Conservation (phyloP, 225 moss, liverwort and hornwort species). For the Pseudisothecium myosuroides region DNA sequence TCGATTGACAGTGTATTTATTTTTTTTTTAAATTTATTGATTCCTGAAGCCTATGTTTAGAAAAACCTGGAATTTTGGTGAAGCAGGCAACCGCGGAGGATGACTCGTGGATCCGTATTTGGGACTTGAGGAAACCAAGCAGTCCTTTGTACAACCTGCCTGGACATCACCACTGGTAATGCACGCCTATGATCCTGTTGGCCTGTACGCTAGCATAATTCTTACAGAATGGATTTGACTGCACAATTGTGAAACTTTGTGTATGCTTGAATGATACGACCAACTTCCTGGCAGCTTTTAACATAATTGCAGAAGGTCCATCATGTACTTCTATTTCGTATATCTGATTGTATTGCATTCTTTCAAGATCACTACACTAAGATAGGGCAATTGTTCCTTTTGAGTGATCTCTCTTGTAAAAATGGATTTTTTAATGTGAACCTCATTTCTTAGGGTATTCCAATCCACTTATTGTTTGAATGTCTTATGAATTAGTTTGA, state of each 20-base stretch:
- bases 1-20: neutral
- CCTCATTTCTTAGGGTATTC: neutral
- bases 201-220: neutral
- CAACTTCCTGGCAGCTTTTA: neutral
- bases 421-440: neutral
- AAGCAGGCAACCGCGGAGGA: constrained; percentile 64
- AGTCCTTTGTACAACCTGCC: constrained; percentile 52
- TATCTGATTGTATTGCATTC: neutral
- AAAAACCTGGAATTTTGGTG: neutral
- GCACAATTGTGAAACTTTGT: neutral
- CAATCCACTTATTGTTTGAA: neutral
- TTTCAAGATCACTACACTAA: neutral
- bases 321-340: neutral
- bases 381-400: neutral
- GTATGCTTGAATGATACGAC: neutral
- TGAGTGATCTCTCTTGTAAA: neutral
- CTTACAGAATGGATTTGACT: neutral
- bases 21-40: neutral
- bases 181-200: neutral
- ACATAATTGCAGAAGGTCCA: neutral
- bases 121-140: constrained; percentile 82
- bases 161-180: constrained; percentile 83
- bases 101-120: constrained; percentile 75
- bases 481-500: neutral
- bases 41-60: neutral